A percentile compares a stretch with the other conserved stretches of the same genome.
These are phyloP conservation scores for Inga laurina DNA, from an alignment of 306 rosid genomes.

Conservation along the genomic window DNA sequence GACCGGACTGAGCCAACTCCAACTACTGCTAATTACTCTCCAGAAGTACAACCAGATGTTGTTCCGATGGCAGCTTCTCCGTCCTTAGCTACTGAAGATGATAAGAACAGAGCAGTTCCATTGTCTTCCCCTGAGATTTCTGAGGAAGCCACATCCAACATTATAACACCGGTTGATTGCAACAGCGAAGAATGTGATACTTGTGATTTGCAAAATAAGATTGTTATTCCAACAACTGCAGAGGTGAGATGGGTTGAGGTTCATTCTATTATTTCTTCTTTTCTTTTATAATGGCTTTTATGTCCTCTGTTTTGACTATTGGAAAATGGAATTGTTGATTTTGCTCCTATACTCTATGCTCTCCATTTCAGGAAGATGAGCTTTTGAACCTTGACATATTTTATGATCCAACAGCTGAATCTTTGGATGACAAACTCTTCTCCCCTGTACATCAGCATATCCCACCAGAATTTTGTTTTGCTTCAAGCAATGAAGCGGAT, in stretches of 20 bases:
- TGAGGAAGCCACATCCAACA: constrained; percentile 55
- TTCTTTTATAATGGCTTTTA: constrained; percentile 4
- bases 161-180: constrained; percentile 35
- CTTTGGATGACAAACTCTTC: constrained; percentile 50
- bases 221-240: constrained; percentile 16
- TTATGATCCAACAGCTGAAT: constrained; percentile 35
- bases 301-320: constrained; percentile 2
- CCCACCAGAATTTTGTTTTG: constrained; percentile 41
- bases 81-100: constrained; percentile 46
- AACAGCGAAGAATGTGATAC: constrained; percentile 33
- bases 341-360: constrained; percentile 28
- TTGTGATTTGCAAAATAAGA: constrained; percentile 31
- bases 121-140: constrained; percentile 33
- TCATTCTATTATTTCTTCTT: constrained; percentile 6
- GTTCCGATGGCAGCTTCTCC: constrained; percentile 48
- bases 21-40: constrained; percentile 46
- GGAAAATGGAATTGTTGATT: constrained; percentile 22
- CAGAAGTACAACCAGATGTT: constrained; percentile 54
- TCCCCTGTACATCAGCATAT: constrained; percentile 62
- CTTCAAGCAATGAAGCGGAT: constrained; percentile 33
- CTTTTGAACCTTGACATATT: constrained; percentile 32
- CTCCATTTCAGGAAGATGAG: constrained; percentile 37
- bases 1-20: constrained; percentile 57
- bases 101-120: constrained; percentile 28
- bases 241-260: constrained; percentile 47